Evolutionary conservation across 2,329 filamentous ascomycete genomes (phyloP).

Genomic region (Aspergillus sp.): DNA sequence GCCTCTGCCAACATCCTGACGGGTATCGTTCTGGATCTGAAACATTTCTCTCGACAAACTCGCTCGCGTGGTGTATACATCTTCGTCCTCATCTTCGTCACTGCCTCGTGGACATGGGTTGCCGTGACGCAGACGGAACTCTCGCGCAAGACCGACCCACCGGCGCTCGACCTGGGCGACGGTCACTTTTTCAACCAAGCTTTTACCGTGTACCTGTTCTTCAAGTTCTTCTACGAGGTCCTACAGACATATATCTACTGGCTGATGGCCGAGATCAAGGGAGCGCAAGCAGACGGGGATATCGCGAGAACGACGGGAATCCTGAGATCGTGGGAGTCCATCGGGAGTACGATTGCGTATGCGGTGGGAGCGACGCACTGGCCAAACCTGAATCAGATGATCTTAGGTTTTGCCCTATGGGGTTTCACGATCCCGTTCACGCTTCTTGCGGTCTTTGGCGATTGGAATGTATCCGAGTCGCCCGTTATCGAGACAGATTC

Average conservation of each 20-base stretch:
- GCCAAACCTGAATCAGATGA: constrained; percentile 15
- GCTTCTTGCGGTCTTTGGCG: constrained; percentile 8
- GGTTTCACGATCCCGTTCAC: constrained; percentile 13
- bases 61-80: constrained; percentile 8
- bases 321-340: constrained; percentile 15
- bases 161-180: constrained; percentile 9
- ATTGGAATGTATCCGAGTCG: constrained; percentile 3
- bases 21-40: constrained; percentile 9
- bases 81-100: constrained; percentile 12
- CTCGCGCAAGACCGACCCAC: constrained; percentile 8
- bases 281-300: constrained; percentile 12
- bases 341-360: constrained; percentile 16
- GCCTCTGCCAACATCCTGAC: constrained; percentile 11
- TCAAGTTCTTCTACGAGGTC: constrained; percentile 16
- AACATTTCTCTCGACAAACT: constrained; percentile 3
- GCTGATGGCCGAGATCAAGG: constrained; percentile 17
- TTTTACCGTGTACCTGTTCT: constrained; percentile 14
- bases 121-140: constrained; percentile 6
- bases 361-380: constrained; percentile 15
- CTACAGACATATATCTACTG: constrained; percentile 18
- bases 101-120: constrained; percentile 9
- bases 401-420: constrained; percentile 10
- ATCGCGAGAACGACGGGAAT: constrained; percentile 12
- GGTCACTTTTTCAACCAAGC: constrained; percentile 12
- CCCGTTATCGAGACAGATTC: neutral